Evolutionary conservation across 2,329 filamentous ascomycete genomes (phyloP).

Genomic region (Talaromyces piceae): DNA sequence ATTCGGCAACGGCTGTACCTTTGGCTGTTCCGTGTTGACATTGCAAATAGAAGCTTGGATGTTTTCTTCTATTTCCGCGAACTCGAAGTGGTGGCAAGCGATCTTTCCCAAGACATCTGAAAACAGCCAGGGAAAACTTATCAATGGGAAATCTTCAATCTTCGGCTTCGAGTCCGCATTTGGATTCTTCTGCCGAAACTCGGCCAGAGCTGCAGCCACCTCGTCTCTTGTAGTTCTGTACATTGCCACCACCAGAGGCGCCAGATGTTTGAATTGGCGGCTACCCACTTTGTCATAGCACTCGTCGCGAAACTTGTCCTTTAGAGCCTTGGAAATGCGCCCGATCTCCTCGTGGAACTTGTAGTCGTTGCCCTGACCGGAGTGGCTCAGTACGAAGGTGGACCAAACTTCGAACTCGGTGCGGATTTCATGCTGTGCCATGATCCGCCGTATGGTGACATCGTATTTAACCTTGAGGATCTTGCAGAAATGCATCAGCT

Average conservation of each 20-base stretch:
- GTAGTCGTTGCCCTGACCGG: slow-evolving; percentile 67
- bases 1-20: not conserved
- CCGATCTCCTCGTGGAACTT: slow-evolving; percentile 81
- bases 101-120: slow-evolving; percentile 62
- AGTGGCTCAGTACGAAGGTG: slow-evolving; percentile 71
- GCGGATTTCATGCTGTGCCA: slow-evolving; percentile 73
- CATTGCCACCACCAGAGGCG: slow-evolving; percentile 75
- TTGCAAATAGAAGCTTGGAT: not conserved
- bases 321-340: slow-evolving; percentile 57
- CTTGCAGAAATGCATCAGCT: slow-evolving; percentile 51
- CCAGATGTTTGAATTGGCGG: slow-evolving; percentile 51
- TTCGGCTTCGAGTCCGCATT: slow-evolving; percentile 13
- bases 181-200: slow-evolving; percentile 31
- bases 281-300: slow-evolving; percentile 61
- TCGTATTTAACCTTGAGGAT: slow-evolving; percentile 74
- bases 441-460: slow-evolving; percentile 63
- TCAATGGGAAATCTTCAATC: slow-evolving; percentile 59
- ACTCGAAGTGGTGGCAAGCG: slow-evolving; percentile 42
- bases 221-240: slow-evolving; percentile 75
- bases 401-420: slow-evolving; percentile 93
- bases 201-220: slow-evolving; percentile 51
- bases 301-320: slow-evolving; percentile 58
- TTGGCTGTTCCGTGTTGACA: not conserved
- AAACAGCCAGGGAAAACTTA: slow-evolving; percentile 94
- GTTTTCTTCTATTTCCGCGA: not conserved